A percentile compares a stretch with the other conserved stretches of the same genome.
phyloP scores from a whole-genome alignment of 192 early-diverging fungal species.

The Coemansia sp. region DNA sequence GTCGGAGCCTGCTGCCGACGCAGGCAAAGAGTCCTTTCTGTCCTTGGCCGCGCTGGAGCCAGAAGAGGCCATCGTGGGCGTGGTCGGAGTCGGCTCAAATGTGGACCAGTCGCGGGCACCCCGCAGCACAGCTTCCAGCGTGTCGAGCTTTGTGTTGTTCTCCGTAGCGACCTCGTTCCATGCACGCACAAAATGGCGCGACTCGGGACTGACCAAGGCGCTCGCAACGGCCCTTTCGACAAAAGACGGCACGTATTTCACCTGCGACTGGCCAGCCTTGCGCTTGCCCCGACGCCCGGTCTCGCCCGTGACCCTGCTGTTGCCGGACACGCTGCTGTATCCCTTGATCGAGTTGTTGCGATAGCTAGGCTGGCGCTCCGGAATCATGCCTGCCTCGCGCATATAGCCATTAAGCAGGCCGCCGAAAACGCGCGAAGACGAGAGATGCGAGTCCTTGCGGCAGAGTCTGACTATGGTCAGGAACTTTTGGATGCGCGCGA shows the following conservation, averaged over 20 bases:
- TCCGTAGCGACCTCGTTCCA: constrained; percentile 61
- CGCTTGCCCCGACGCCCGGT: constrained; percentile 36
- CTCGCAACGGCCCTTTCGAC: constrained; percentile 67
- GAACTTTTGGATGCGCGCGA: constrained; percentile 59
- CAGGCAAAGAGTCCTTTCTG: not conserved
- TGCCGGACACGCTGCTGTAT: constrained; percentile 16
- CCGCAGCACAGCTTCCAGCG: constrained; percentile 59
- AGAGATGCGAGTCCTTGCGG: constrained; percentile 45
- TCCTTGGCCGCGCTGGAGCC: not conserved
- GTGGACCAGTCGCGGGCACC: constrained; percentile 45
- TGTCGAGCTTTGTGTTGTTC: constrained; percentile 50
- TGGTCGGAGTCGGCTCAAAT: constrained; percentile 23
- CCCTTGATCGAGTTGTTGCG: constrained; percentile 33
- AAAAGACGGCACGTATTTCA: constrained; percentile 63
- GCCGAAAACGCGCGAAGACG: constrained; percentile 45
- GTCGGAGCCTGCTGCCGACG: not conserved
- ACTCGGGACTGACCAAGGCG: constrained; percentile 69
- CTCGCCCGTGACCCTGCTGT: constrained; percentile 23
- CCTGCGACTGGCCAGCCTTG: constrained; percentile 32
- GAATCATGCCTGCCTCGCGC: constrained; percentile 50
- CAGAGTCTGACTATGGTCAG: constrained; percentile 59
- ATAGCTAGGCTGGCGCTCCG: constrained; percentile 50
- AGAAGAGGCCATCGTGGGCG: constrained; percentile 8
- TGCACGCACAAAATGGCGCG: constrained; percentile 59
- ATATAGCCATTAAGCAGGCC: constrained; percentile 51